Base-by-base conservation (phyloP, 257 asterid genomes). In the Misopates orontium region DNA sequence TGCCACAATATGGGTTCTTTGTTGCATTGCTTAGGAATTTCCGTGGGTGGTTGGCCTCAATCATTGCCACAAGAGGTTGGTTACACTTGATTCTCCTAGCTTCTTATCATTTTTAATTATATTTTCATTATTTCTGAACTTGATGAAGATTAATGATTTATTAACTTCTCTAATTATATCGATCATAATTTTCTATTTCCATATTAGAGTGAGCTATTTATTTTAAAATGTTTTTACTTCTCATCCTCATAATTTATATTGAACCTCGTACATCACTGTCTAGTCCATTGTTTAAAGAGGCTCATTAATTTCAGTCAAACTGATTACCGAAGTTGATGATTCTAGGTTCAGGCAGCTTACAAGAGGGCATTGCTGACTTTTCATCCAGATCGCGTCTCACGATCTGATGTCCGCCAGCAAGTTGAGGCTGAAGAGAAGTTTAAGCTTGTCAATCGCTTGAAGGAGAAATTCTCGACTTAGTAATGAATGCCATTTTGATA, bases 341-440 rank as follows among this genome's bases (percentile, higher is more conserved):
- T 84, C 68, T 79, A 93, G 97, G 91, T 90, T 16, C 95, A 83
- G n/a, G 1, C 73, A 40, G 96, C 96, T 21, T 93, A 85, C 70
- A 87, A 82, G 73, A 72, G 75, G 57, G 96, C 99, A n/a, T 71
- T 90, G 71, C 65, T 90, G 72, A 72, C 89, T 13, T 86, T 90
- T 71, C 99, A 90, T 71, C 99, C 97, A 7, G 99, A 93, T 71
- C 88, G 95, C 66, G 90, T 95, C 71, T 74, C 85, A 22, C 73
- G 71, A 68, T 79, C 82, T 45, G 89, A 90, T 68, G 64, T 88
- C 42, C 85, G 85, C 17, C 83, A 79, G 62, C 90, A 82, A 70
- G 97, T 94, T 45, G 99, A 94, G 76, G 91, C 99, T 15, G 97
- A 94, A 80, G 99, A 94, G 77, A 94, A 88, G 72, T 90, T 90